Base-by-base conservation (phyloP, 805 yeast genomes). In the Candida morakotiae region DNA sequence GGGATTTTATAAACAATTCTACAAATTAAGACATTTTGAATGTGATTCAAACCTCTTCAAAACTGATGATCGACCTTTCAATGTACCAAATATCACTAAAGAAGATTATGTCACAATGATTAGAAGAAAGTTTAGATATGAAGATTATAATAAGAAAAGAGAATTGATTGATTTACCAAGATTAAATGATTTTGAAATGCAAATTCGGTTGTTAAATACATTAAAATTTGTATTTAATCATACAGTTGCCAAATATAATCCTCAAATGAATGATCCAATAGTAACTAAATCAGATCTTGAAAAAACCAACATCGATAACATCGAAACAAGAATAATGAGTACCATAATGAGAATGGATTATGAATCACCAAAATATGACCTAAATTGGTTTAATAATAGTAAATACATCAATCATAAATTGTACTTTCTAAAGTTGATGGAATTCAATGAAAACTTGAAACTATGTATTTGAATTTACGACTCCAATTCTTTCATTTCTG, bases 191-290 rank as follows among this genome's bases (percentile, higher is more conserved):
- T 38, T 39, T 15, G 58, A 54, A 27, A 13, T 58, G 4, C 13
- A 47, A 3, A 37, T 41, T 16, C 38, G 68, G 18, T 14, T 56
- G 20, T 27, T 48, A 10, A 60, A 61, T 37, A 56, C 67, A 1
- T 37, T 56, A 6, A 53, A 48, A 17, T 62, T 62, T 45, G 60
- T 60, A 5, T 55, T 53, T 37, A 62, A 62, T 40, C 47, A 64
- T 3, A 55, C 65, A 0, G 64, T 58, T 4, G 41, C 42, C 9
- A 28, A 30, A 9, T 33, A 43, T 17, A 47, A 41, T n/a, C 37
- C 40, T 5, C 19, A 29, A n/a, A 30, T 28, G 8, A 44, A 38
- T 16, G 44, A 38, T 18, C 38, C 28, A 22, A 38, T 46, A 3
- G 29, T 44, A 3, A 53, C 41, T 34, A 50, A 28, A 34, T 40